phyloP scores from a whole-genome alignment of 2,329 filamentous ascomycete species.

The Mycocentrospora acerina region DNA sequence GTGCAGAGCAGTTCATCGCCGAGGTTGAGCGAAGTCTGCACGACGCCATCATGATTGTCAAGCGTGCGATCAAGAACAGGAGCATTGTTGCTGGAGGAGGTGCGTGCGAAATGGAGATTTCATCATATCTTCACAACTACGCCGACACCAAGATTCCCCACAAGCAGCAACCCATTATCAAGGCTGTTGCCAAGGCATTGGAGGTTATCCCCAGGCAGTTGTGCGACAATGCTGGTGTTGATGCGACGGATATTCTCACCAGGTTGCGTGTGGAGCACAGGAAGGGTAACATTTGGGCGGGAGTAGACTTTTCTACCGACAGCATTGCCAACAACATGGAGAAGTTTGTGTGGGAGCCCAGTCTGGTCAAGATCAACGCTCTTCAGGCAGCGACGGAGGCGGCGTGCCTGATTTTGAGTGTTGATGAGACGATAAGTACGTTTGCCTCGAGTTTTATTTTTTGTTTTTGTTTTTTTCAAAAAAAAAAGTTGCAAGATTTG shows the following conservation, averaged over 20 bases:
- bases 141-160: conserved; percentile 89
- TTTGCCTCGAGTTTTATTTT: no score
- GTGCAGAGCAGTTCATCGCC: conserved; percentile 98
- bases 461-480: no score
- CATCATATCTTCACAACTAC: conserved; percentile 86
- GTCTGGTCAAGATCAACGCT: conserved; percentile 94
- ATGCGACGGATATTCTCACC: conserved; percentile 97
- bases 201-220: conserved; percentile 96
- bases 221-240: conserved; percentile 98
- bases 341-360: conserved; percentile 96
- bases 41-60: conserved; percentile 99
- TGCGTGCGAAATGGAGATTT: conserved; percentile 95
- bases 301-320: conserved; percentile 92
- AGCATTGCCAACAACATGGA: conserved; percentile 93
- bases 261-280: conserved; percentile 93
- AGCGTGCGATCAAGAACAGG: conserved; percentile 93
- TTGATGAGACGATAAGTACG: conserved; percentile 94
- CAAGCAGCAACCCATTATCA: conserved; percentile 98
- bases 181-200: conserved; percentile 94
- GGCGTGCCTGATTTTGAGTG: conserved; percentile 89
- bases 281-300: conserved; percentile 89
- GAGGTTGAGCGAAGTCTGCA: conserved; percentile 97
- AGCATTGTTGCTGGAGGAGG: conserved; percentile 94
- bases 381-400: conserved; percentile 95
- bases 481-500: no score